These are phyloP conservation scores for Plectranthus barbatus DNA, from an alignment of 257 asterid genomes.

Conservation along the genomic window DNA sequence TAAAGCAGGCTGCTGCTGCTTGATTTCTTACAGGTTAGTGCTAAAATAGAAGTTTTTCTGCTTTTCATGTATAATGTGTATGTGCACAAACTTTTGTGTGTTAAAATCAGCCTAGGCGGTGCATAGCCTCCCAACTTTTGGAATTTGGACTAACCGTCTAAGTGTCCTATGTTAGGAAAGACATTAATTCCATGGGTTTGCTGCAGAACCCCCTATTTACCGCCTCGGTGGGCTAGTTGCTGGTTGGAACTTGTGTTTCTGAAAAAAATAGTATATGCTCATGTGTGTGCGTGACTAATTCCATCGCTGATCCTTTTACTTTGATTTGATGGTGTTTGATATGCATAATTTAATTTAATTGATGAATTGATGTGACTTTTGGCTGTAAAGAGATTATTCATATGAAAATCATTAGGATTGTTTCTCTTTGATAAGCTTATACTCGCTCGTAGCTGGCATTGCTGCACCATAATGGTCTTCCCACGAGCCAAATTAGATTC, in stretches of 20 bases:
- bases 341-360: background rate
- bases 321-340: background rate
- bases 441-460: background rate
- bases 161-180: background rate
- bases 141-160: background rate
- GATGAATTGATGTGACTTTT: background rate
- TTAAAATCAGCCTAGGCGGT: background rate
- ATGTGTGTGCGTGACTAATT: too few species aligned
- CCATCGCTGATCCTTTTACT: background rate
- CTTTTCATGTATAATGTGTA: background rate
- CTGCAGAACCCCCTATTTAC: background rate
- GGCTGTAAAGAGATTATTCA: background rate
- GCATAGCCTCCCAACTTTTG: background rate
- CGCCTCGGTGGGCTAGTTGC: too few species aligned
- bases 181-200: too few species aligned
- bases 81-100: background rate
- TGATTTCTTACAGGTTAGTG: conserved; percentile 45
- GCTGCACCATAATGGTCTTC: background rate
- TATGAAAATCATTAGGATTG: background rate
- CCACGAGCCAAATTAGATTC: background rate
- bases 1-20: conserved; percentile 69
- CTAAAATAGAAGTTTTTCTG: background rate
- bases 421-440: background rate
- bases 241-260: too few species aligned
- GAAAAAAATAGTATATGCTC: too few species aligned